phyloP scores from a whole-genome alignment of 2,329 filamentous ascomycete species.

The Stagonosporopsis chrysanthemi region DNA sequence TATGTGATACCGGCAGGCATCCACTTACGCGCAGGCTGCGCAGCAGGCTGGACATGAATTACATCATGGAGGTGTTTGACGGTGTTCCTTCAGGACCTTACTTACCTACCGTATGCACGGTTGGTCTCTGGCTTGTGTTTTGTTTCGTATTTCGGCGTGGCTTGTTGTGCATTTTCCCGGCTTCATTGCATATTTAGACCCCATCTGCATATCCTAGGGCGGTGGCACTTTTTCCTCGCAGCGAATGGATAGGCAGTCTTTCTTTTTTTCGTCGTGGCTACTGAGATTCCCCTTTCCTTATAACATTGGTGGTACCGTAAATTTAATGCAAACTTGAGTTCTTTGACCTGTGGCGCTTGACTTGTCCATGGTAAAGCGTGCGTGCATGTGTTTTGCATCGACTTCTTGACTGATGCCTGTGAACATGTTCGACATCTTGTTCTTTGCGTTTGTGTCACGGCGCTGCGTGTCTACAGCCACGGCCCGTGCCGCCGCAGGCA shows the following conservation, averaged over 20 bases:
- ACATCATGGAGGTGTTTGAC: slow-evolving; percentile 26
- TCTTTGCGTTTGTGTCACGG: background rate
- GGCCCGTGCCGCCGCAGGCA: slow-evolving; percentile 2
- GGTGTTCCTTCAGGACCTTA: background rate
- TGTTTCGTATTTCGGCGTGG: background rate
- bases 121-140: background rate
- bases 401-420: background rate
- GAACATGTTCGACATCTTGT: background rate
- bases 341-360: background rate
- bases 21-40: slow-evolving; percentile 24
- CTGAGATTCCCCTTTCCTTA: slow-evolving; percentile 19
- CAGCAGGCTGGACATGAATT: slow-evolving; percentile 20
- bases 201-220: slow-evolving; percentile 9
- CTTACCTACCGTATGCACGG: background rate
- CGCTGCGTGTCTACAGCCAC: background rate
- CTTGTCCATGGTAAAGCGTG: too few relatives aligned
- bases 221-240: slow-evolving; percentile 1
- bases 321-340: background rate
- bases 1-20: slow-evolving; percentile 24
- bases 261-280: background rate
- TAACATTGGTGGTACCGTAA: slow-evolving; percentile 11
- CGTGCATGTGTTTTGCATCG: background rate
- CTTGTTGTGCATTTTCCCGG: background rate
- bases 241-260: slow-evolving; percentile 3
- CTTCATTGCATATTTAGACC: slow-evolving; percentile 11